phyloP scores from a whole-genome alignment of 2,329 filamentous ascomycete species.

The Fonsecaea nubica region DNA sequence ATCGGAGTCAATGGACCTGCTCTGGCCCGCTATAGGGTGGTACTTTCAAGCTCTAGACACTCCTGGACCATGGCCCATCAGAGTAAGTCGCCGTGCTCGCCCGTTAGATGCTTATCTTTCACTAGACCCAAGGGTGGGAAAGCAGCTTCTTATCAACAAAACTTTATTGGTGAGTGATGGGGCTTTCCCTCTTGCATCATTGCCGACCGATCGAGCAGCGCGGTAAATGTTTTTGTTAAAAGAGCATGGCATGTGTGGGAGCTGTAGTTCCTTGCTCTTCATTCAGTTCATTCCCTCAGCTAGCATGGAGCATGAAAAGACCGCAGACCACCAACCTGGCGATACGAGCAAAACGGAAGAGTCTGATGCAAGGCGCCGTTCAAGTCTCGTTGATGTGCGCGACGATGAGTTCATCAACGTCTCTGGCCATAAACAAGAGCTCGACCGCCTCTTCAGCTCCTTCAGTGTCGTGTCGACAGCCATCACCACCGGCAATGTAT shows the following conservation, averaged over 20 bases:
- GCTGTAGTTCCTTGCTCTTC: not conserved
- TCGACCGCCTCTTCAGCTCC: slow-evolving; percentile 67
- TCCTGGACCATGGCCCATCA: not conserved
- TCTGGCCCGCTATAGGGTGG: not conserved
- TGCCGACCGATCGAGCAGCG: not conserved
- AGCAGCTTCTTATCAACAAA: slow-evolving; percentile 11
- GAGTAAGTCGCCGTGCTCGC: not conserved
- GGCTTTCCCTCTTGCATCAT: slow-evolving; percentile 4
- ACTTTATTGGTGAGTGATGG: slow-evolving; percentile 12
- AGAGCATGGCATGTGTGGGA: not conserved
- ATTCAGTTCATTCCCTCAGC: not conserved
- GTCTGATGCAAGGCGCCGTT: slow-evolving; percentile 6
- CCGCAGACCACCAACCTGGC: not conserved
- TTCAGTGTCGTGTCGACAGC: slow-evolving; percentile 65
- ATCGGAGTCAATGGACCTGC: not conserved
- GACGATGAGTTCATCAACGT: slow-evolving; percentile 58
- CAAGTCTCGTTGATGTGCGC: not conserved
- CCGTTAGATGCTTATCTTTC: slow-evolving; percentile 7
- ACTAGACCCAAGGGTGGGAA: not conserved
- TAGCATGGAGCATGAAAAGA: slow-evolving; percentile 9
- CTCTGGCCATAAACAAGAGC: slow-evolving; percentile 67
- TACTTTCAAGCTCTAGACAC: not conserved
- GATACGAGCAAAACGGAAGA: not conserved
- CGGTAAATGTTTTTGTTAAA: not conserved
- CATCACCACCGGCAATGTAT: slow-evolving; percentile 69